Conservation (phyloP, 73 alveolate genomes). For the Paramecium sonneborni region DNA sequence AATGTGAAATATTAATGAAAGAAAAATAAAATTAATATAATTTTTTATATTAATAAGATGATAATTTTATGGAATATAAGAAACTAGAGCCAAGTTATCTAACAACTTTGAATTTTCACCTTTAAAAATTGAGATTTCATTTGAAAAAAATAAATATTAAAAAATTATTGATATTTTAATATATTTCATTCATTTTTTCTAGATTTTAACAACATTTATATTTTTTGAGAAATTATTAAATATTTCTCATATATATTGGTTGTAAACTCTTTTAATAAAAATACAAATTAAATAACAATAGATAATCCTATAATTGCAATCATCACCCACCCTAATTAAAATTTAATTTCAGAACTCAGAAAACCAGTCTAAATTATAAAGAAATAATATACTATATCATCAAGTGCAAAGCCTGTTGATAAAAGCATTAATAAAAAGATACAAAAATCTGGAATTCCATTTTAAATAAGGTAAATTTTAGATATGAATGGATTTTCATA, state of each 20-base stretch:
- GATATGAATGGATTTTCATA: conserved; percentile 14
- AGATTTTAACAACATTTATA: not conserved
- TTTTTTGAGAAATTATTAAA: not conserved
- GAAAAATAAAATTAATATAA: too few relatives aligned
- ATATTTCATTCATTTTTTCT: not conserved
- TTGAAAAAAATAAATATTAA: too few relatives aligned
- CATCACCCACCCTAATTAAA: conserved; percentile 41
- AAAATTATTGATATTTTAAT: too few relatives aligned
- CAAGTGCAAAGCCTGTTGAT: conserved; percentile 19
- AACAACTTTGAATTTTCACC: too few relatives aligned
- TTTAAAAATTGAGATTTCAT: too few relatives aligned
- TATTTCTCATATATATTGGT: not conserved
- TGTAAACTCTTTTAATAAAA: not conserved
- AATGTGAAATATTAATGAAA: too few relatives aligned
- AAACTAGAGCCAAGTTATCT: too few relatives aligned
- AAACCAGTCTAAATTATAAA: not conserved
- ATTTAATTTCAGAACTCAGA: not conserved
- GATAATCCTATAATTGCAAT: not conserved
- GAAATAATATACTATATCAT: conserved; percentile 23
- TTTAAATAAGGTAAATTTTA: not conserved
- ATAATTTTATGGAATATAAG: too few relatives aligned
- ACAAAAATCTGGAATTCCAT: conserved; percentile 34
- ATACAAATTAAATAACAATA: not conserved
- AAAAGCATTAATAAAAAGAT: not conserved
- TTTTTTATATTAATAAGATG: too few relatives aligned